A percentile compares a stretch with the other conserved stretches of the same genome.
These are phyloP conservation scores for Pseudocercospora musae DNA, from an alignment of 2,329 filamentous ascomycete genomes.

Conservation along the genomic window DNA sequence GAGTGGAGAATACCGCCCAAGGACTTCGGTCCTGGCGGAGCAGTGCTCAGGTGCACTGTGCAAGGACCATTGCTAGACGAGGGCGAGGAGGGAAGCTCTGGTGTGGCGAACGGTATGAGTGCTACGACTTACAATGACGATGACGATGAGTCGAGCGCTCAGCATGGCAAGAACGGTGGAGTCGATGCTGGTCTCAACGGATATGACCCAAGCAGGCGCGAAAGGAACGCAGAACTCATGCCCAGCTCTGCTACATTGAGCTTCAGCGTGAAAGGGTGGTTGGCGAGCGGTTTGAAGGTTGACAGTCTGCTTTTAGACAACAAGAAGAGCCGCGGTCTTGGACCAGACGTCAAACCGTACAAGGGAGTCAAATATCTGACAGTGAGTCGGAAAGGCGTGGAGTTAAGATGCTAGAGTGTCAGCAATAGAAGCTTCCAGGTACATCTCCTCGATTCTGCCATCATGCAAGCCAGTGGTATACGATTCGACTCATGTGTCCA, in stretches of 20 bases:
- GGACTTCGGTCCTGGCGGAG: constrained; percentile 58
- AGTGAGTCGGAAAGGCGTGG: constrained; percentile 56
- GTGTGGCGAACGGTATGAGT: constrained; percentile 36
- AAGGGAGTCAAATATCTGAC: constrained; percentile 98
- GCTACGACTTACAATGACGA: constrained; percentile 43
- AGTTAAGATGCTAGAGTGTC: constrained; percentile 41
- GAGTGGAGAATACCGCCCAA: constrained; percentile 82
- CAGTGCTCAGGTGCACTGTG: constrained; percentile 73
- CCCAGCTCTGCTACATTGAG: constrained; percentile 46
- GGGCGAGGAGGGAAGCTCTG: constrained; percentile 42
- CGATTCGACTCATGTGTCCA: background rate
- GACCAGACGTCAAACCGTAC: constrained; percentile 87
- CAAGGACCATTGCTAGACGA: constrained; percentile 58
- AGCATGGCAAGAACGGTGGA: constrained; percentile 39
- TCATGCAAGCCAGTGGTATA: background rate
- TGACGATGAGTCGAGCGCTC: constrained; percentile 33
- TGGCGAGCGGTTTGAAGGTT: constrained; percentile 62
- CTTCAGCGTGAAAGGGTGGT: constrained; percentile 59
- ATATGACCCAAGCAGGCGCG: constrained; percentile 4
- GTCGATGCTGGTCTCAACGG: constrained; percentile 9
- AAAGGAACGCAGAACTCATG: constrained; percentile 46
- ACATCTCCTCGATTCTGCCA: background rate
- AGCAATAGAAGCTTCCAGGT: background rate
- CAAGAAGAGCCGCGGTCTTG: constrained; percentile 80
- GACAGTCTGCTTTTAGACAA: constrained; percentile 61